Evolutionary conservation across 2,329 filamentous ascomycete genomes (phyloP), one percentile per base, ranked within the genome.

Genomic region (Arthroderma sp.): DNA sequence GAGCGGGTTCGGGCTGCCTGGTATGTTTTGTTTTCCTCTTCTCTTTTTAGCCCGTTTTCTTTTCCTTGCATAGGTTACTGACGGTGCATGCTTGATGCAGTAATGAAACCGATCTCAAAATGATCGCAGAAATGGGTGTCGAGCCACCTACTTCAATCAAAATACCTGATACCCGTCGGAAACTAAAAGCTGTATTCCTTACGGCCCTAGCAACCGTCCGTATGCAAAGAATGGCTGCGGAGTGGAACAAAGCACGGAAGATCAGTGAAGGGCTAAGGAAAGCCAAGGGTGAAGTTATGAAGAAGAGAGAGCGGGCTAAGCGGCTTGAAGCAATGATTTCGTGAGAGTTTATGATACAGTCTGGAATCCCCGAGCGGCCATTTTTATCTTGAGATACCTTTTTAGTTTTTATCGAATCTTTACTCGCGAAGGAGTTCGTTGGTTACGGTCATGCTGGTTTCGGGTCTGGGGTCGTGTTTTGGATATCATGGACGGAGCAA

Each of bases 41-140:
- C 43, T 29, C 40, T 37, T 39, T 34, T 31, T 38, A 9, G 27
- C n/a, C 10, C 29, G 15, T 8, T 34, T 38, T 4, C 15, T 4
- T 9, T 9, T 4, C 4, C 29, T 8, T n/a, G 2, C 36, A 4
- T n/a, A 11, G 28, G 38, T 41, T 38, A n/a, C 27, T 38, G 15
- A 29, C 45, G 45, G 53, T 55, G 48, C 45, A 49, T 29, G 29
- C 48, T 36, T 45, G 49, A 32, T 44, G 4, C 49, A 96, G 91
- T 69, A 98, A 96, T 69, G 82, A 89, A 63, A 83, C 85, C 49
- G 86, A 96, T 61, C 79, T 96, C 47, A 78, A 80, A 43, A 82
- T 95, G 58, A 80, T 96, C 50, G 77, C 83, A 54, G 76, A 83
- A 54, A 94, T 95, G 71, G 85, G 84, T 50, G 77, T 85, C 50